Evolutionary conservation across 2,329 filamentous ascomycete species (phyloP).

Genomic region (Macroventuria anomochaeta): DNA sequence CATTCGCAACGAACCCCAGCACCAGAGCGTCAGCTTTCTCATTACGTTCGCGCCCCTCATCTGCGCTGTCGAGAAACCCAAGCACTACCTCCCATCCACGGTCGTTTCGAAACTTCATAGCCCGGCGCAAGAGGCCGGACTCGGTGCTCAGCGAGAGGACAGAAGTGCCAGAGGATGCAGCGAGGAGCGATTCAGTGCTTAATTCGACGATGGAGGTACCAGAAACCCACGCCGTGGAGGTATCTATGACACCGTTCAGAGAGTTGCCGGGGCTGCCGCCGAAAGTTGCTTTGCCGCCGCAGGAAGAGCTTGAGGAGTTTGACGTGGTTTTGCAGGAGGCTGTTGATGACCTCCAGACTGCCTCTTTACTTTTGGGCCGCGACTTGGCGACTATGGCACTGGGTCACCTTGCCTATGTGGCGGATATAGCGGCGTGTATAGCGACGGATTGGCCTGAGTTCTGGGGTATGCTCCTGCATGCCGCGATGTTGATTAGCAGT

Average conservation of each 20-base stretch:
- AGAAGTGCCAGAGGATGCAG: background rate
- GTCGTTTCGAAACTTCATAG: background rate
- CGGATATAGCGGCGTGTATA: constrained; percentile 35
- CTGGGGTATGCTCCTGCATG: constrained; percentile 66
- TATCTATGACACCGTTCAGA: background rate
- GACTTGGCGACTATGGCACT: constrained; percentile 65
- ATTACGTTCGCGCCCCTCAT: background rate
- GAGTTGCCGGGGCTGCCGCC: background rate
- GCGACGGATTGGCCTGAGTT: constrained; percentile 49
- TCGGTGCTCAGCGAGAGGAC: background rate
- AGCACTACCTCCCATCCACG: background rate
- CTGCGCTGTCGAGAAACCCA: background rate
- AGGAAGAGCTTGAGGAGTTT: constrained; percentile 14
- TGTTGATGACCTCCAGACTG: constrained; percentile 16
- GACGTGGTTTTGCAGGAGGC: constrained; percentile 9
- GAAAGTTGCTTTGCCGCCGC: background rate
- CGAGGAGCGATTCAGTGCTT: background rate
- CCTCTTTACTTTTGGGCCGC: constrained; percentile 59
- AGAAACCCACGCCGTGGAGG: background rate
- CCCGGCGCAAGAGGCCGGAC: background rate
- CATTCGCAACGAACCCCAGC: constrained; percentile 1
- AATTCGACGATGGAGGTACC: background rate
- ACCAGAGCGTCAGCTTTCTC: background rate
- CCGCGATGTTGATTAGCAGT: constrained; percentile 61
- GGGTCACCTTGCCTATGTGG: constrained; percentile 56